Evolutionary conservation across 345 rosid genomes (phyloP).

Genomic region (Conringia planisiliqua): DNA sequence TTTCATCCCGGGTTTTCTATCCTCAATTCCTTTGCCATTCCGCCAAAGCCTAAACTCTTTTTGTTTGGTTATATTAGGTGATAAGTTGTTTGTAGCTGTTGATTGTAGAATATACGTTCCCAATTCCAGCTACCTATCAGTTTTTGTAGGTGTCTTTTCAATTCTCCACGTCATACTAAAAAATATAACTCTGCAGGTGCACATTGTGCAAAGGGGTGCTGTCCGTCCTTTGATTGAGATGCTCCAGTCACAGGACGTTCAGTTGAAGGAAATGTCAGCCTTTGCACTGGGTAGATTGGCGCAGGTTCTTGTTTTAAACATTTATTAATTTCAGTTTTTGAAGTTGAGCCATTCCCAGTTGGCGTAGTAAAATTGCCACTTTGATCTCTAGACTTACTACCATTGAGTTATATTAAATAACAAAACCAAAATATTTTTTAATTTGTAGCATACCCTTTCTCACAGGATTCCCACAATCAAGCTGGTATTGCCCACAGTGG

Average conservation of each 20-base stretch:
- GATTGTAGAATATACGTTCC: background rate
- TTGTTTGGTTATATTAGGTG: slow-evolving; percentile 14
- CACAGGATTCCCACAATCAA: slow-evolving; percentile 91
- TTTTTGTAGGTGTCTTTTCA: background rate
- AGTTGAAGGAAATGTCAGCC: slow-evolving; percentile 97
- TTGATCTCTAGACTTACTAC: background rate
- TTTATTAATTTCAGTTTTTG: background rate
- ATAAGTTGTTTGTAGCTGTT: slow-evolving; percentile 10
- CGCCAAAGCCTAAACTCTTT: background rate
- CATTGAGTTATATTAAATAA: background rate
- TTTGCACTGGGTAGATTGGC: slow-evolving; percentile 99
- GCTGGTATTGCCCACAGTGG: slow-evolving; percentile 97
- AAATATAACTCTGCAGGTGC: slow-evolving; percentile 56
- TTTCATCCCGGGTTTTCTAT: slow-evolving; percentile 4
- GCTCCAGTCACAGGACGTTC: slow-evolving; percentile 88
- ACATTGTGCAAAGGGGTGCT: slow-evolving; percentile 99
- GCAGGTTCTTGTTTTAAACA: slow-evolving; percentile 54
- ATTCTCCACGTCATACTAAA: background rate
- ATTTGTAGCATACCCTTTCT: slow-evolving; percentile 2
- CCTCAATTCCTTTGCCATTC: background rate
- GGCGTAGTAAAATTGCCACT: background rate
- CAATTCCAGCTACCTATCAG: background rate
- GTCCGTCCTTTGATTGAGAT: slow-evolving; percentile 89
- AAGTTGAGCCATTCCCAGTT: slow-evolving; percentile 3
- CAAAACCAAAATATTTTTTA: background rate